phyloP scores from a whole-genome alignment of 164 flowering plant species.

The Houttuynia cordata region DNA sequence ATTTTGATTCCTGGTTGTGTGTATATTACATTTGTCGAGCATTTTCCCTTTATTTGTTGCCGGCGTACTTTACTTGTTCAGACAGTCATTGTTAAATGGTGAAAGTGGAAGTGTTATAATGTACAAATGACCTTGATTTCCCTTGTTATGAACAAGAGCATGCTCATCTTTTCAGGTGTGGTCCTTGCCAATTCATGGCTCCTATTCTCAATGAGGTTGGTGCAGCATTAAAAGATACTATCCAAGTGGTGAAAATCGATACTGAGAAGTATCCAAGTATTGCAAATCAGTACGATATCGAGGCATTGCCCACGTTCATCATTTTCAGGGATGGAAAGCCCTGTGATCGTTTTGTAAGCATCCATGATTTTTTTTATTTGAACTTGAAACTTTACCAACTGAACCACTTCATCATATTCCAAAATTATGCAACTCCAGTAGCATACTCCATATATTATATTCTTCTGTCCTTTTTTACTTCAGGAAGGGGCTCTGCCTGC shows the following conservation, averaged over 20 bases:
- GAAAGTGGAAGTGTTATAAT: too few relatives aligned
- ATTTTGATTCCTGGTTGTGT: not conserved
- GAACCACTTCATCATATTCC: not conserved
- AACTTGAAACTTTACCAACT: not conserved
- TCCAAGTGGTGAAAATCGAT: conserved; percentile 83
- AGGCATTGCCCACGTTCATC: conserved; percentile 91
- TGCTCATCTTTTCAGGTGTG: conserved; percentile 57
- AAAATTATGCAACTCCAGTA: not conserved
- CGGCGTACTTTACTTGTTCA: too few relatives aligned
- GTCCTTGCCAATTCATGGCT: conserved; percentile 94
- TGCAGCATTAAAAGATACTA: conserved; percentile 40
- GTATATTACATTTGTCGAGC: not conserved
- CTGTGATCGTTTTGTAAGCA: conserved; percentile 79
- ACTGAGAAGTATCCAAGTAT: conserved; percentile 84
- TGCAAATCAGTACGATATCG: conserved; percentile 58
- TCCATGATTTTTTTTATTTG: too few relatives aligned
- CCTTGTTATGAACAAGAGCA: not conserved
- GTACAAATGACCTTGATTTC: not conserved
- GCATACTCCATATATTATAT: not conserved
- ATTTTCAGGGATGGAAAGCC: conserved; percentile 77
- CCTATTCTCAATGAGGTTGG: conserved; percentile 72
- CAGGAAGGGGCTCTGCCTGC: conserved; percentile 86
- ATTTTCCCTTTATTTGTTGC: not conserved
- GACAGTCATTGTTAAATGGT: not conserved
- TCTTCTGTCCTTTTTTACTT: conserved; percentile 1